Evolutionary conservation across 2,329 filamentous ascomycete genomes (phyloP).

Genomic region (Paecilomyces sp.): DNA sequence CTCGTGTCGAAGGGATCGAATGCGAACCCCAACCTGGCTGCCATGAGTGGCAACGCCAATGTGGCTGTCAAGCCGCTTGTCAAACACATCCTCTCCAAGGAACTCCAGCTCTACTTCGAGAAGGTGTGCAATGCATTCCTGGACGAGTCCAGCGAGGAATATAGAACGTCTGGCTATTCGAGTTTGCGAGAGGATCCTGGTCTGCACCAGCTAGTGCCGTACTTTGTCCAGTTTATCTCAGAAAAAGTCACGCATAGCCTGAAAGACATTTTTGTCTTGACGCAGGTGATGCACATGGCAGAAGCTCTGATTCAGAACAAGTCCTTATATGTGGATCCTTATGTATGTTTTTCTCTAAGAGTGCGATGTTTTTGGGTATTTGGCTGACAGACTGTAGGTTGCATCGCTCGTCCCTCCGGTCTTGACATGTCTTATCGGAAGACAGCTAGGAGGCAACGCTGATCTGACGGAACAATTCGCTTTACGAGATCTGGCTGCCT

Average conservation of each 20-base stretch:
- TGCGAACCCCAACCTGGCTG: conserved; percentile 76
- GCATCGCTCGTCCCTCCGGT: conserved; percentile 73
- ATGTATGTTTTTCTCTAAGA: conserved; percentile 34
- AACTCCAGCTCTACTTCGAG: conserved; percentile 93
- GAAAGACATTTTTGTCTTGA: conserved; percentile 80
- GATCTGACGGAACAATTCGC: conserved; percentile 60
- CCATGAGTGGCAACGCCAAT: conserved; percentile 75
- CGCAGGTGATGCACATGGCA: conserved; percentile 86
- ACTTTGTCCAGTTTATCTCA: conserved; percentile 92
- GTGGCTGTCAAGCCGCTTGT: conserved; percentile 80
- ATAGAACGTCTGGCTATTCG: conserved; percentile 76
- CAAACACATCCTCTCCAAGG: conserved; percentile 93
- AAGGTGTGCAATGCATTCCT: conserved; percentile 85
- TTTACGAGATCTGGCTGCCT: conserved; percentile 76
- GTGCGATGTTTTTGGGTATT: background rate
- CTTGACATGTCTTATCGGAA: conserved; percentile 81
- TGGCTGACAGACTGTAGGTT: conserved; percentile 29
- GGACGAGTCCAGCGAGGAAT: conserved; percentile 79
- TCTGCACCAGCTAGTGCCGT: conserved; percentile 89
- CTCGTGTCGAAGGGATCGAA: conserved; percentile 84
- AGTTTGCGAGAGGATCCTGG: conserved; percentile 85
- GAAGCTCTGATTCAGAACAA: conserved; percentile 78
- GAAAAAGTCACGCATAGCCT: conserved; percentile 93
- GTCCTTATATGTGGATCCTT: conserved; percentile 66
- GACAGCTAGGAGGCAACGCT: conserved; percentile 60